These are phyloP conservation scores for Trichoderma orchidacearum DNA, from an alignment of 495 filamentous ascomycete species.

Conservation along the genomic window DNA sequence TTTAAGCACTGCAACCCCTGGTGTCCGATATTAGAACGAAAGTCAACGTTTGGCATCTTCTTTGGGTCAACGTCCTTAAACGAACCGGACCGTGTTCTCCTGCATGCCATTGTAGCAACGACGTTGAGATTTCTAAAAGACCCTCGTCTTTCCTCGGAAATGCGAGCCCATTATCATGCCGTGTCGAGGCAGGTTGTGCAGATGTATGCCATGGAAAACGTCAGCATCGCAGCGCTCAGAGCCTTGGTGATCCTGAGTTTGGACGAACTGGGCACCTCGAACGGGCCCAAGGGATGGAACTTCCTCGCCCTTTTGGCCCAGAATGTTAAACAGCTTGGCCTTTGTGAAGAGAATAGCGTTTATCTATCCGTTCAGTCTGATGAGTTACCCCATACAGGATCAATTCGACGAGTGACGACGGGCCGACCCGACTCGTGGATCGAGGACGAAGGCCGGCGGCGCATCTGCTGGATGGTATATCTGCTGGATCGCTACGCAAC, in stretches of 20 bases:
- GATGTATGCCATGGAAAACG: constrained; percentile 72
- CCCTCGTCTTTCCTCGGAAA: constrained; percentile 50
- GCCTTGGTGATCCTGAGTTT: constrained; percentile 72
- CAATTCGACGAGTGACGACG: constrained; percentile 63
- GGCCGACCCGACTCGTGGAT: constrained; percentile 67
- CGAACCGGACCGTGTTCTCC: constrained; percentile 66
- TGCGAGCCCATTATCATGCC: constrained; percentile 57
- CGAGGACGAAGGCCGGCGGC: constrained; percentile 70
- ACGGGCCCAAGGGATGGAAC: constrained; percentile 81
- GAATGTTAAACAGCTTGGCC: constrained; percentile 72
- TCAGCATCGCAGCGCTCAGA: constrained; percentile 73
- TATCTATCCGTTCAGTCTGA: constrained; percentile 61
- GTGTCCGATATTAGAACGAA: constrained; percentile 81
- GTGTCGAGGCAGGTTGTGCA: constrained; percentile 74
- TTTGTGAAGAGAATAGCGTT: constrained; percentile 67
- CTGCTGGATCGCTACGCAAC: constrained; percentile 79
- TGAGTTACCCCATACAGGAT: constrained; percentile 68
- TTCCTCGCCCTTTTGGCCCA: constrained; percentile 74
- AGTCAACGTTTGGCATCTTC: constrained; percentile 62
- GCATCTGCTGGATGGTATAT: constrained; percentile 90
- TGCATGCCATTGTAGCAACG: constrained; percentile 79
- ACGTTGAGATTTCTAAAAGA: constrained; percentile 76
- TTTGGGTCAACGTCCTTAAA: constrained; percentile 64
- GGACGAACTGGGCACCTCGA: constrained; percentile 64
- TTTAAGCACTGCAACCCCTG: constrained; percentile 86